phyloP scores from a whole-genome alignment of 371 early-diverging fungal species.

The Saksenaea oblongispora region DNA sequence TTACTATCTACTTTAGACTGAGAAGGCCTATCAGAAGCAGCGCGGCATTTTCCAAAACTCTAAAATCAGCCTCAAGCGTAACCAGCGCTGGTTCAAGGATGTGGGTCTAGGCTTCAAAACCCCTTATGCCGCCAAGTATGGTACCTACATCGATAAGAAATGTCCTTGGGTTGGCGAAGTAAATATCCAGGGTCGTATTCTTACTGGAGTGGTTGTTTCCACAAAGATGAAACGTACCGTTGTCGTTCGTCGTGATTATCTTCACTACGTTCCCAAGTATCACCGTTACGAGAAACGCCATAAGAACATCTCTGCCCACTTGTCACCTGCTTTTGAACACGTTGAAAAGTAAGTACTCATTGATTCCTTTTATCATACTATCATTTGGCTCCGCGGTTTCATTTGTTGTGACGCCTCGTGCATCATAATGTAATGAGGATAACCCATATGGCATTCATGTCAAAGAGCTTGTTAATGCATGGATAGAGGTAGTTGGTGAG shows the following conservation, averaged over 20 bases:
- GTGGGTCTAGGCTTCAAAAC: constrained; percentile 99
- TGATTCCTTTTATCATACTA: constrained; percentile 2
- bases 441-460: background rate
- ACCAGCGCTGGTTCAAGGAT: constrained; percentile 94
- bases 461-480: constrained; percentile 10
- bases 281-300: constrained; percentile 99
- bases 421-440: no score
- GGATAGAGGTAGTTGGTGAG: constrained; percentile 53
- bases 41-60: constrained; percentile 91
- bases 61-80: constrained; percentile 74
- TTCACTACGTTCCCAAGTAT: constrained; percentile 99
- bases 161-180: constrained; percentile 99
- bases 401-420: background rate
- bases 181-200: constrained; percentile 96
- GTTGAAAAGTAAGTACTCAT: constrained; percentile 52
- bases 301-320: constrained; percentile 98
- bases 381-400: constrained; percentile 4
- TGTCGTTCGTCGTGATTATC: constrained; percentile 97
- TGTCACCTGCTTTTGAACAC: constrained; percentile 97
- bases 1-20: constrained; percentile 40
- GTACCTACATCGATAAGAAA: constrained; percentile 99
- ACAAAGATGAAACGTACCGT: constrained; percentile 99
- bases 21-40: constrained; percentile 96
- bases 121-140: constrained; percentile 96
- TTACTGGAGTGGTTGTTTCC: constrained; percentile 93